Conservation (phyloP, 768 basidiomycete species). For the Mycena chlorophos region DNA sequence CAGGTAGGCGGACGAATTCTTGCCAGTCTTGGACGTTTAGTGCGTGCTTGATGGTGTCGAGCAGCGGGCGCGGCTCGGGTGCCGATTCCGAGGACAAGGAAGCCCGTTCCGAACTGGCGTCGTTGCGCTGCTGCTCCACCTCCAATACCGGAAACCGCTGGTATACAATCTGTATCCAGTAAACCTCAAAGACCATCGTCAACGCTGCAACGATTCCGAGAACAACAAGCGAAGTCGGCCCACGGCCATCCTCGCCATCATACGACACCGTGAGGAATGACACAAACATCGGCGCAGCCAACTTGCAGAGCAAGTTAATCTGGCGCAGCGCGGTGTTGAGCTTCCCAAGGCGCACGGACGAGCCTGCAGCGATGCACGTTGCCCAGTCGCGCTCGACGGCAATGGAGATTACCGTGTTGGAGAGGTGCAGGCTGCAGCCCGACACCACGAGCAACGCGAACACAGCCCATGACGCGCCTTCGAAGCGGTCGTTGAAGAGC, state of each 20-base stretch:
- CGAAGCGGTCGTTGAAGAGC: slow-evolving; percentile 5
- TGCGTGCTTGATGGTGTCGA: not conserved
- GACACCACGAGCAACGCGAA: slow-evolving; percentile 36
- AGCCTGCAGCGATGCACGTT: slow-evolving; percentile 38
- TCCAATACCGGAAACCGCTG: slow-evolving; percentile 35
- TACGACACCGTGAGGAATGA: slow-evolving; percentile 41
- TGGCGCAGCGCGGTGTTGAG: slow-evolving; percentile 45
- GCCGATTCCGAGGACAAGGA: too few relatives aligned
- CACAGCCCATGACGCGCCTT: slow-evolving; percentile 26
- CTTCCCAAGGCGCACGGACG: slow-evolving; percentile 34
- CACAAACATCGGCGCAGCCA: slow-evolving; percentile 52
- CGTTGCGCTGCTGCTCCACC: slow-evolving; percentile 26
- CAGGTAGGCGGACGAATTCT: slow-evolving; percentile 39
- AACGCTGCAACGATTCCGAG: slow-evolving; percentile 36
- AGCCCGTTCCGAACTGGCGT: slow-evolving; percentile 1
- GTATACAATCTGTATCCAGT: slow-evolving; percentile 43
- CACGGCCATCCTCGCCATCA: slow-evolving; percentile 25
- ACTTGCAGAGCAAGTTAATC: slow-evolving; percentile 50
- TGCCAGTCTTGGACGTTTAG: slow-evolving; percentile 33
- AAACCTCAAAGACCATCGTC: slow-evolving; percentile 43
- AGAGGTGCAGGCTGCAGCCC: slow-evolving; percentile 39
- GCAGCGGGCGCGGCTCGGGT: too few relatives aligned
- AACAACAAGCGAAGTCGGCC: slow-evolving; percentile 35
- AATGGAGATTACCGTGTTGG: slow-evolving; percentile 43
- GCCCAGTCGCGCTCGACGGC: slow-evolving; percentile 56